phyloP scores from a whole-genome alignment of 441 rosid species.

The Bocquillonia castaneifolia region DNA sequence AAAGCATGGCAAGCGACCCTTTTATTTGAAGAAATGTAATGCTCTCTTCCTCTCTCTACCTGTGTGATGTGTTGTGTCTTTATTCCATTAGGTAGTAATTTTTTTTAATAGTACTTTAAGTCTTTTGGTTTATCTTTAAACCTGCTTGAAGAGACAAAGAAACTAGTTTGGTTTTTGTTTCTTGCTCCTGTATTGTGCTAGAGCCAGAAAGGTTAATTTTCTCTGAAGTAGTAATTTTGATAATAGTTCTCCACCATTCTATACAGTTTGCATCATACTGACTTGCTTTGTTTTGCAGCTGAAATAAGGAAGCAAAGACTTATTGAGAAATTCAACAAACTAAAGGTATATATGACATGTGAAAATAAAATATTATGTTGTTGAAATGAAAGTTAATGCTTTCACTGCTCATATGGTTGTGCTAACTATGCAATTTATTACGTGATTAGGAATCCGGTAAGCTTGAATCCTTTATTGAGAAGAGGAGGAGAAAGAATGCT shows the following conservation, averaged over 20 bases:
- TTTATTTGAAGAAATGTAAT: conserved; percentile 79
- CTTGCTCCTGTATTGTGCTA: neutral
- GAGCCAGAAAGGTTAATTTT: too few species aligned
- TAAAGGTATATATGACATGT: conserved; percentile 46
- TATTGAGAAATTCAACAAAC: conserved; percentile 60
- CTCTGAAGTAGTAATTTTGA: too few species aligned
- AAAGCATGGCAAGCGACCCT: conserved; percentile 79
- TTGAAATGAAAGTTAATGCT: neutral
- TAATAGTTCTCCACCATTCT: too few species aligned
- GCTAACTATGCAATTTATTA: conserved; percentile 10
- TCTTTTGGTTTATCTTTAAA: neutral
- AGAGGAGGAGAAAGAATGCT: conserved; percentile 76
- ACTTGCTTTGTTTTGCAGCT: conserved; percentile 47
- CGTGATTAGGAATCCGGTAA: conserved; percentile 61
- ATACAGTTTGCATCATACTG: conserved; percentile 4
- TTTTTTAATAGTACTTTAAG: neutral
- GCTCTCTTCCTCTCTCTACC: conserved; percentile 16
- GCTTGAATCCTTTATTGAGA: conserved; percentile 70
- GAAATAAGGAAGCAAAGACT: conserved; percentile 70
- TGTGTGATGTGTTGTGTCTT: neutral
- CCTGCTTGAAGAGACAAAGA: neutral
- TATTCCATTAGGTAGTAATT: neutral
- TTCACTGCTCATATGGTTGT: neutral
- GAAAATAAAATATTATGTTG: neutral
- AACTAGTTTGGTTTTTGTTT: too few species aligned